Evolutionary conservation across 2,329 filamentous ascomycete species (phyloP).

Genomic region (Alternaria ethzedia): DNA sequence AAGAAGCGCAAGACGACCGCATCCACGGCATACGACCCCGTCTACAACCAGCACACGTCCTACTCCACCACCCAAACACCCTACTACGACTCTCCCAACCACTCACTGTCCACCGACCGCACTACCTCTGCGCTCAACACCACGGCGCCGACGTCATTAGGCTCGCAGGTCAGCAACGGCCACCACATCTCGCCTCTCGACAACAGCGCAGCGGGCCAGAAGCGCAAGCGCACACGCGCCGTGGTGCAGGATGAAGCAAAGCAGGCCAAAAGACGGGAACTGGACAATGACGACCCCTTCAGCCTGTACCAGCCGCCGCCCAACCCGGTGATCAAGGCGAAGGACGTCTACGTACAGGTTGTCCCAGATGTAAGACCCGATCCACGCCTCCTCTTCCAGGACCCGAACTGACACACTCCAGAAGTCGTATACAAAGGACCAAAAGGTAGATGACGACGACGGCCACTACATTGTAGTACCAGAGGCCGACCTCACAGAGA

Average conservation of each 20-base stretch:
- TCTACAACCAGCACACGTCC: constrained; percentile 72
- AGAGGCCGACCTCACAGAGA: constrained; percentile 82
- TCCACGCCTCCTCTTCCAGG: not conserved
- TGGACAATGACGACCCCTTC: constrained; percentile 74
- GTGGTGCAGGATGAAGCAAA: constrained; percentile 84
- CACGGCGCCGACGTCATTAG: constrained; percentile 86
- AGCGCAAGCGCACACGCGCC: constrained; percentile 86
- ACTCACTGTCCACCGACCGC: constrained; percentile 81
- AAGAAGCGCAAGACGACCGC: constrained; percentile 78
- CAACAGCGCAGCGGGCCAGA: constrained; percentile 74
- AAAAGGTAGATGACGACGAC: constrained; percentile 93
- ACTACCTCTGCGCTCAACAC: constrained; percentile 82
- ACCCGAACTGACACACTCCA: constrained; percentile 35
- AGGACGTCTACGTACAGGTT: constrained; percentile 65
- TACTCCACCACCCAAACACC: constrained; percentile 78
- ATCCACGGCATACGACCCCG: constrained; percentile 68
- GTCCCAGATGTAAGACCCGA: constrained; percentile 61
- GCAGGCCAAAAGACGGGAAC: constrained; percentile 66
- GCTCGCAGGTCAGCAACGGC: constrained; percentile 67
- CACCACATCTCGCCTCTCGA: constrained; percentile 67
- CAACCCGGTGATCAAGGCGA: constrained; percentile 87
- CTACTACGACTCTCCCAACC: constrained; percentile 69
- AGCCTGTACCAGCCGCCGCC: constrained; percentile 84
- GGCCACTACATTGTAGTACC: constrained; percentile 95
- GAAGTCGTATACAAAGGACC: constrained; percentile 58